Evolutionary conservation across 164 flowering plant species (phyloP).

Genomic region (Paratinospora sagittata): DNA sequence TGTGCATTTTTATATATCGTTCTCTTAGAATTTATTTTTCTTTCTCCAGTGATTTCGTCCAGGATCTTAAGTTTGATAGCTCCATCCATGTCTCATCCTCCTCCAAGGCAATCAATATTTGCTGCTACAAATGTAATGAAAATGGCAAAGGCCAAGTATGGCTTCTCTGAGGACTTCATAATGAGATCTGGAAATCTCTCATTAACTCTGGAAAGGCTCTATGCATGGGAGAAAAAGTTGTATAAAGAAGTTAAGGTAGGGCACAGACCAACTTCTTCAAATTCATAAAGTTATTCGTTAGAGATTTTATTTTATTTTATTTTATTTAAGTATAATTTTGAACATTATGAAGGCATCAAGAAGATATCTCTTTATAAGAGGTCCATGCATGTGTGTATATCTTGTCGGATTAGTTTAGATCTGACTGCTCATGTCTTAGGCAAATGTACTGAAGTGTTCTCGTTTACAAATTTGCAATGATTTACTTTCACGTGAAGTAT

Average conservation of each 20-base stretch:
- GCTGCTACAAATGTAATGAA: constrained; percentile 37
- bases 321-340: neutral
- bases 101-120: constrained; percentile 24
- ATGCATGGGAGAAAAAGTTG: constrained; percentile 89
- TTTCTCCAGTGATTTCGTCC: constrained; percentile 48
- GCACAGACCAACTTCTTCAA: neutral
- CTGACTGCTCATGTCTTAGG: no score
- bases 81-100: constrained; percentile 35
- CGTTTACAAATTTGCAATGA: neutral
- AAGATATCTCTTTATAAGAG: neutral
- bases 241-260: constrained; percentile 93
- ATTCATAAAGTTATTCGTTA: neutral
- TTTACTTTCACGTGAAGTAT: no score
- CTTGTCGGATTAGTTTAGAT: neutral
- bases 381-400: neutral
- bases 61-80: constrained; percentile 43
- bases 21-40: constrained; percentile 15
- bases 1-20: neutral
- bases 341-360: neutral
- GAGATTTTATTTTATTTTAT: neutral
- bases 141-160: constrained; percentile 42
- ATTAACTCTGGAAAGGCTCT: constrained; percentile 67
- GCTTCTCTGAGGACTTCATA: constrained; percentile 29
- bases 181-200: constrained; percentile 51
- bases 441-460: neutral